Conservation (phyloP, 2,329 filamentous ascomycete species). For the Acephala macrosclerotiorum region DNA sequence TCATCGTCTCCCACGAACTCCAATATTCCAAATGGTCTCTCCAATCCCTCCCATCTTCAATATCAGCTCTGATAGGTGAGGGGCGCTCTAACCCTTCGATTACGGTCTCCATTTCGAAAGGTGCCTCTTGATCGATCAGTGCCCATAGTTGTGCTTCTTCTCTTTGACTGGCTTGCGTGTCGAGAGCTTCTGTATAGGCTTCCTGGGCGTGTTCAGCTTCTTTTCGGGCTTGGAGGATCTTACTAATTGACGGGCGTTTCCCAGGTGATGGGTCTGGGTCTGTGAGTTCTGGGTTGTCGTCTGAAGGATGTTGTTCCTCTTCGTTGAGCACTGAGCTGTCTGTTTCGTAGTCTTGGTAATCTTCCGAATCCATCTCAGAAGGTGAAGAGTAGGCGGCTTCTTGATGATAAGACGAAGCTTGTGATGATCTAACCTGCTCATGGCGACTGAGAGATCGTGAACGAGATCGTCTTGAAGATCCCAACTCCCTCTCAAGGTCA, state of each 20-base stretch:
- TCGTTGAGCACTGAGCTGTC: background rate
- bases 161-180: conserved; percentile 34
- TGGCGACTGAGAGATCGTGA: conserved; percentile 38
- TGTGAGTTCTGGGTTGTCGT: background rate
- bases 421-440: background rate
- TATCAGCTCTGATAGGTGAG: conserved; percentile 7
- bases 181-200: conserved; percentile 37
- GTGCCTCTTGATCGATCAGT: conserved; percentile 39
- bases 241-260: background rate
- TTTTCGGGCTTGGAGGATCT: background rate
- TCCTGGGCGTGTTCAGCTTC: conserved; percentile 34
- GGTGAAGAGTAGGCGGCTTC: conserved; percentile 1
- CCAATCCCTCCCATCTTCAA: conserved; percentile 34
- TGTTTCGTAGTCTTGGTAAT: background rate
- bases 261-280: background rate
- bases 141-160: conserved; percentile 42
- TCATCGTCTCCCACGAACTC: conserved; percentile 42
- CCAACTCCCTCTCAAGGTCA: conserved; percentile 1
- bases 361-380: background rate
- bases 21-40: conserved; percentile 38
- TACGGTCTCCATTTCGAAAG: conserved; percentile 35
- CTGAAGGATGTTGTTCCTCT: background rate
- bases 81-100: conserved; percentile 20
- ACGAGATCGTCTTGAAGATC: conserved; percentile 32
- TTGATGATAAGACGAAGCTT: background rate